Evolutionary conservation across 2,329 filamentous ascomycete genomes (phyloP).

Genomic region (Nemania bipapillata): DNA sequence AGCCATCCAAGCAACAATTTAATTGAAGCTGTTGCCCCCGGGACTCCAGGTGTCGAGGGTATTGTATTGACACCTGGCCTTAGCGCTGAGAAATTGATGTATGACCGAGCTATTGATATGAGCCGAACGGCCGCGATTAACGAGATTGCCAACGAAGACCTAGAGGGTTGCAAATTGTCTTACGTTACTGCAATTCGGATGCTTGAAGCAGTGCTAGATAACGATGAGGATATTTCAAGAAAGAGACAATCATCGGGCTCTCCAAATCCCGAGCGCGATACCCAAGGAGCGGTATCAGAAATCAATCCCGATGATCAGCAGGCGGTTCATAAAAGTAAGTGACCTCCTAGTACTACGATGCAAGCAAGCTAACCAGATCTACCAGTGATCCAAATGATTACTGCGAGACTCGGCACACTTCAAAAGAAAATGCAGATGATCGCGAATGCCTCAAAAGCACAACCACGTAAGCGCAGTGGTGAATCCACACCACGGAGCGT

Average conservation of each 20-base stretch:
- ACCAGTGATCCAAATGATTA: constrained; percentile 72
- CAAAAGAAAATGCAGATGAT: constrained; percentile 71
- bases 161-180: constrained; percentile 87
- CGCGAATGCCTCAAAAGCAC: constrained; percentile 65
- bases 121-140: constrained; percentile 93
- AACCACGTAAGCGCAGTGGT: constrained; percentile 65
- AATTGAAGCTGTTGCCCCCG: constrained; percentile 65
- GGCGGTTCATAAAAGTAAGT: constrained; percentile 77
- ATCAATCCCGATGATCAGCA: constrained; percentile 76
- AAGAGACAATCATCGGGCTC: constrained; percentile 55
- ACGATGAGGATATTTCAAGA: constrained; percentile 69
- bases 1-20: constrained; percentile 84
- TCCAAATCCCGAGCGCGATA: constrained; percentile 58
- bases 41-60: constrained; percentile 76
- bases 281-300: constrained; percentile 60
- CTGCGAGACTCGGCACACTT: constrained; percentile 64
- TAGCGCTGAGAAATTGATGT: constrained; percentile 97
- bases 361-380: constrained; percentile 47
- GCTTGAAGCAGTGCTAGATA: constrained; percentile 92
- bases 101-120: constrained; percentile 97
- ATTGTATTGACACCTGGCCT: constrained; percentile 88
- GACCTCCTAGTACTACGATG: neutral
- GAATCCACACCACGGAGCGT: constrained; percentile 67
- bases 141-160: constrained; percentile 90
- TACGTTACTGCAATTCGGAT: constrained; percentile 94